phyloP scores from a whole-genome alignment of 768 basidiomycete genomes.

The Amanita jacksonii region DNA sequence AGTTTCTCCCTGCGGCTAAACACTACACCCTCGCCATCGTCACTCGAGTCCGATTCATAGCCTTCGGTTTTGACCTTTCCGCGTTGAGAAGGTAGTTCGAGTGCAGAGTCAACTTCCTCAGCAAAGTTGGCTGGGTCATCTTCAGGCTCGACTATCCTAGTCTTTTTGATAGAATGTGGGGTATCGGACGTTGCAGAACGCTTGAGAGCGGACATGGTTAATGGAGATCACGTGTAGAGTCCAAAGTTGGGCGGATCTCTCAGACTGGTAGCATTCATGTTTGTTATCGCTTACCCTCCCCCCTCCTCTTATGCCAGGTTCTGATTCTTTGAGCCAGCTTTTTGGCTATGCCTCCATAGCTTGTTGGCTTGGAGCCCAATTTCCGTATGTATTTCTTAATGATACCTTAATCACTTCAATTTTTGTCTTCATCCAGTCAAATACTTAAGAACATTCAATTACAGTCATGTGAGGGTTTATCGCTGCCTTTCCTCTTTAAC shows the following conservation, averaged over 20 bases:
- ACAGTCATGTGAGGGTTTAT: constrained; percentile 82
- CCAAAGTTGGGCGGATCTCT: neutral
- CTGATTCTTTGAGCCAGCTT: constrained; percentile 43
- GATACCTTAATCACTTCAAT: constrained; percentile 1
- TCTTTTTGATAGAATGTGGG: constrained; percentile 46
- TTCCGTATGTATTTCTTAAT: constrained; percentile 53
- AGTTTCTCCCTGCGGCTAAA: constrained; percentile 58
- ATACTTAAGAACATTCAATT: constrained; percentile 66
- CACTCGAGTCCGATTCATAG: constrained; percentile 90
- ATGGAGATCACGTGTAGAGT: neutral
- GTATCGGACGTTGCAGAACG: constrained; percentile 21
- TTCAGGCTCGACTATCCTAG: constrained; percentile 67
- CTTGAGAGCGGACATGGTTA: constrained; percentile 25
- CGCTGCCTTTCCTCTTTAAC: constrained; percentile 86
- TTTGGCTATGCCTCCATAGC: constrained; percentile 64
- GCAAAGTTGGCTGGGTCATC: constrained; percentile 72
- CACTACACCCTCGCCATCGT: constrained; percentile 93
- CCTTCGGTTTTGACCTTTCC: constrained; percentile 76
- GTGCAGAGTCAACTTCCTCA: constrained; percentile 65
- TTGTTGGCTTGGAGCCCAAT: constrained; percentile 82
- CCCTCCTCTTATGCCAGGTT: constrained; percentile 17
- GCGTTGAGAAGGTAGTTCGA: constrained; percentile 62
- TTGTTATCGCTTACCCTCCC: constrained; percentile 14
- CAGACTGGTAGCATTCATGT: constrained; percentile 6
- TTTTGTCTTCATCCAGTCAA: constrained; percentile 42